Base-by-base conservation (phyloP, 2,329 filamentous ascomycete species). In the Aureobasidium subglaciale region DNA sequence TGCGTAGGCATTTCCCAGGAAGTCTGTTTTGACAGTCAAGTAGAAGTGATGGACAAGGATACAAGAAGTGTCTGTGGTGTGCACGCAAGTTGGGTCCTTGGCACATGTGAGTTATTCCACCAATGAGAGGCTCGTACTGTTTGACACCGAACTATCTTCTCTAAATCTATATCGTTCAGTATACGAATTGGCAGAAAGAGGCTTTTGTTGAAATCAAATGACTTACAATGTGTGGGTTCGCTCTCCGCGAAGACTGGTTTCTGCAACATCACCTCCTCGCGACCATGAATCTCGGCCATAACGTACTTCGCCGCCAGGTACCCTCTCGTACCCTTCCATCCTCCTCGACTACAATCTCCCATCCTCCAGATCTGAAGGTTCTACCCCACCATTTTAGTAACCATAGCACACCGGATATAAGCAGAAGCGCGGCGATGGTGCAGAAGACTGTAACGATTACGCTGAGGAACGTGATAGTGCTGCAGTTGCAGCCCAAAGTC, bases 401-500 rank as follows among this genome's bases (percentile, higher is more conserved):
- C 61, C 56, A 71, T 13, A 75, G 57, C 1, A 73, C 57, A 2
- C 10, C 10, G 10, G 48, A 52, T 4, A 52, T 2, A n/a, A 52
- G 30, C 1, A 70, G 8, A 1, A 74, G 58, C 2, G 68, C 72
- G 11, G 68, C 66, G 3, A 76, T 58, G 0, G 73, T 75, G 25
- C 65, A 68, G 32, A 74, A 66, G 40, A 76, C 68, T 2, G 74
- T 73, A 7, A 73, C 66, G 16, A 75, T 60, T 4, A 72, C 66
- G 34, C 71, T 72, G 30, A 77, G 62, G 24, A 75, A 68, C 0
- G 73, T 76, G 7, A 72, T 73, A 6, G 74, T 76, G 0, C 73
- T 76, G 46, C 74, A 74, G 50, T 71, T 68, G 58, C 74, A 77
- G 18, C 74, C 74, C 1, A 76, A 61, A 5, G 72, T 66, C 16